Base-by-base conservation (phyloP, 345 rosid genomes). In the Ailanthus altissimus region DNA sequence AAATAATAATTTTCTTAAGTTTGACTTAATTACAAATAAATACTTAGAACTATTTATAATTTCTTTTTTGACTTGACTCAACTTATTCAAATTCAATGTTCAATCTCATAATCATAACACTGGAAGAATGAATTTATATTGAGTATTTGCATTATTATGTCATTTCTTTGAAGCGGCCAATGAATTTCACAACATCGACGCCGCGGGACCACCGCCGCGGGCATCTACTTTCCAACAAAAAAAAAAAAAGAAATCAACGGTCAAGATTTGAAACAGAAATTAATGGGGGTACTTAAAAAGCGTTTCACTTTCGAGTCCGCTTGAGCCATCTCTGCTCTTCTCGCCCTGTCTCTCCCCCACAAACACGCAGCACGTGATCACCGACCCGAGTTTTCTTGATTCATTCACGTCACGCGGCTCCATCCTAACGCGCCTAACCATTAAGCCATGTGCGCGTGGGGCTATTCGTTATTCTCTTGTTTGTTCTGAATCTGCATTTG, bases 351-450 rank as follows among this genome's bases (percentile, higher is more conserved):
- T 23, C 21, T 25, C 3, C 1, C 28, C 28, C 2, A 6, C 12
- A 6, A 50, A 8, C 0, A 3, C 2, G 2, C 1, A 32, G 77
- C 69, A 74, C 68, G 68, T 60, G 45, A 60, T 50, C 62, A 74
- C 61, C 50, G 70, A 74, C 77, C 75, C 15, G 21, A 56, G 59
- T 18, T n/a, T n/a, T n/a, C n/a, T 1, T 47, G 51, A 47, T 47
- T 49, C 53, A 49, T 32, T 32, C 38, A 32, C 38, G 3, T 32
- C 23, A 53, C 23, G 58, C 58, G 8, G 8, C 23, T 53, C 38
- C 38, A 32, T 32, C 2, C 38, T 1, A 3, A 32, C 38, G 38
- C 38, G 38, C 38, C 38, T 32, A 32, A 32, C 2, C 2, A 3
- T 32, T 1, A 32, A 32, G 38, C 38, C 38, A 32, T 32, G 38